phyloP scores from a whole-genome alignment of 306 rosid species.

The Gillenia trifoliata region DNA sequence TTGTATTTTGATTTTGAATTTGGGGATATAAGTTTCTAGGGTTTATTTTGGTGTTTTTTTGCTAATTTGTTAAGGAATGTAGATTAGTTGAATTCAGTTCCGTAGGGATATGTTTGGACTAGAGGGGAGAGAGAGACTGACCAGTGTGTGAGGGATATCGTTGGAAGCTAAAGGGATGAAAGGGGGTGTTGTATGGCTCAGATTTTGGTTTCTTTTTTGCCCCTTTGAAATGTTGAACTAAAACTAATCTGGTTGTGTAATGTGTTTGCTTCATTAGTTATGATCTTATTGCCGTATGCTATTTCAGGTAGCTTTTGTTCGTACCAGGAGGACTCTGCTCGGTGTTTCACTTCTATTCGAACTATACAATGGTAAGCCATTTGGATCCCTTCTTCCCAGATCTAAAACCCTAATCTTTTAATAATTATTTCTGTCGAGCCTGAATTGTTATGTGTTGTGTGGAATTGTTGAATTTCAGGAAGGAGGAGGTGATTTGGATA shows the following conservation, averaged over 20 bases:
- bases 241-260: neutral
- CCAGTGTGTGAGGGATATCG: neutral
- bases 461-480: conserved; percentile 39
- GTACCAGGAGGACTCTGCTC: neutral
- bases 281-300: neutral
- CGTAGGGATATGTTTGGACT: neutral
- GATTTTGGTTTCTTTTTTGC: neutral
- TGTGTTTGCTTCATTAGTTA: neutral
- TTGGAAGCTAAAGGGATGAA: neutral
- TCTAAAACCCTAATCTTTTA: no score
- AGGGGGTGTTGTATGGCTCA: neutral
- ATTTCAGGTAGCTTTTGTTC: neutral
- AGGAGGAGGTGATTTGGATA: conserved; percentile 56
- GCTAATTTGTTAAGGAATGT: neutral
- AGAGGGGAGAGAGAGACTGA: neutral
- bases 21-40: neutral
- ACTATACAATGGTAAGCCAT: conserved; percentile 1
- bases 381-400: neutral
- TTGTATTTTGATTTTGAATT: neutral
- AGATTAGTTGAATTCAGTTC: neutral
- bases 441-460: neutral
- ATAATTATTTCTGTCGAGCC: neutral
- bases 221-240: neutral
- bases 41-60: neutral
- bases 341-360: neutral